These are phyloP conservation scores for Polyplosphaeria fusca DNA, from an alignment of 495 filamentous ascomycete genomes.

Conservation along the genomic window DNA sequence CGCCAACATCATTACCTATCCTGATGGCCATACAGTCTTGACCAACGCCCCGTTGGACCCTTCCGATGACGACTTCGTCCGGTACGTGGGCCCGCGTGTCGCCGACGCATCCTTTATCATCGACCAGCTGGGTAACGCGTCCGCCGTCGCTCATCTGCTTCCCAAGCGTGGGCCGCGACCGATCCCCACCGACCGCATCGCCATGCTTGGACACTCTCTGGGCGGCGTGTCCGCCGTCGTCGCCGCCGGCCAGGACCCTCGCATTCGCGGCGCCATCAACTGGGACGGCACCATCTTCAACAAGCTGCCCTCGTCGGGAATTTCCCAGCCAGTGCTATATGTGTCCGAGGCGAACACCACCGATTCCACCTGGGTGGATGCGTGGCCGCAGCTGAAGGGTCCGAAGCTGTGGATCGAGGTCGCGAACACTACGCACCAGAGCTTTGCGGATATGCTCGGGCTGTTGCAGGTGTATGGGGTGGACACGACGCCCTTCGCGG, in stretches of 20 bases:
- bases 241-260: conserved; percentile 43
- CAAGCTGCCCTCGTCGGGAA: conserved; percentile 37
- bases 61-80: conserved; percentile 17
- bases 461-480: conserved; percentile 8
- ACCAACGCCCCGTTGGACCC: conserved; percentile 20
- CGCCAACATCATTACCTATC: conserved; percentile 47
- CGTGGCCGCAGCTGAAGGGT: conserved; percentile 35
- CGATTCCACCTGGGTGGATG: conserved; percentile 34
- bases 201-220: conserved; percentile 52
- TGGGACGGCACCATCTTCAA: conserved; percentile 43
- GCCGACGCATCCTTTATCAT: conserved; percentile 45
- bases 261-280: conserved; percentile 47
- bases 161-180: conserved; percentile 8
- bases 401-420: conserved; percentile 38
- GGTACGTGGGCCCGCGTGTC: conserved; percentile 32
- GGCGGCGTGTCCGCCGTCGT: conserved; percentile 51
- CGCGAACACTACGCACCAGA: conserved; percentile 32
- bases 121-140: conserved; percentile 37
- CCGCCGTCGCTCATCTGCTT: conserved; percentile 12
- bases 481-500: conserved; percentile 5
- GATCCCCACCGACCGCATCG: conserved; percentile 32
- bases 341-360: conserved; percentile 28
- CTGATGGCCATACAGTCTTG: conserved; percentile 43
- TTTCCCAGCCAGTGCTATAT: conserved; percentile 39
- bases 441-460: conserved; percentile 33